Evolutionary conservation across 2,329 filamentous ascomycete species (phyloP).

Genomic region (Camillea tinctor): DNA sequence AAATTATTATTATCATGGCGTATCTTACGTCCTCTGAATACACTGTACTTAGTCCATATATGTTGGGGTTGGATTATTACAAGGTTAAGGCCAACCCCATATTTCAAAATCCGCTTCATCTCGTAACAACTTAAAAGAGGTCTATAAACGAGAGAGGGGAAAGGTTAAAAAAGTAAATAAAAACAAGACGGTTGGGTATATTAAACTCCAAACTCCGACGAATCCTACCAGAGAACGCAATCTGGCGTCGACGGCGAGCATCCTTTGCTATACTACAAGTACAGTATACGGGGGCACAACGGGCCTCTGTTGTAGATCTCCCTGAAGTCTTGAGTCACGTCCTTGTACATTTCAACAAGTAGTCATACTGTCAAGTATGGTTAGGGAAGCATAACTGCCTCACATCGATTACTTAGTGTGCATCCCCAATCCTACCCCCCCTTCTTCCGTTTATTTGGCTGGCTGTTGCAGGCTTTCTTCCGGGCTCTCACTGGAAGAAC

Average conservation of each 20-base stretch:
- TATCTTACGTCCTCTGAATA: neutral
- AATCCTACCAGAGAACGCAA: neutral
- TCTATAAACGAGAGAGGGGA: neutral
- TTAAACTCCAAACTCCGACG: neutral
- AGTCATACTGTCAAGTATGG: neutral
- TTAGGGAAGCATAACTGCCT: no score
- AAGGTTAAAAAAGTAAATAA: no score
- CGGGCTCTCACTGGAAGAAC: neutral
- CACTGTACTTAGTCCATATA: neutral
- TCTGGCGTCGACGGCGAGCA: neutral
- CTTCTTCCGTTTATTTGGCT: neutral
- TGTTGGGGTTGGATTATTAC: neutral
- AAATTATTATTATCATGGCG: neutral
- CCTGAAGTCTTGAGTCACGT: neutral
- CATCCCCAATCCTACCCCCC: neutral
- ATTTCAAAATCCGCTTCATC: neutral
- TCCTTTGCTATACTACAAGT: neutral
- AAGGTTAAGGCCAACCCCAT: neutral
- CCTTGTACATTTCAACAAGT: neutral
- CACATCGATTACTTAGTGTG: no score
- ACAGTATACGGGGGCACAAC: neutral
- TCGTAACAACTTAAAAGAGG: neutral
- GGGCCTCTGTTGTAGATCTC: neutral
- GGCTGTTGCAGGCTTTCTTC: neutral
- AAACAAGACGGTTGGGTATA: slow-evolving; percentile 4